These are phyloP conservation scores for Neurospora sp. DNA, from an alignment of 495 filamentous ascomycete genomes.

Conservation along the genomic window DNA sequence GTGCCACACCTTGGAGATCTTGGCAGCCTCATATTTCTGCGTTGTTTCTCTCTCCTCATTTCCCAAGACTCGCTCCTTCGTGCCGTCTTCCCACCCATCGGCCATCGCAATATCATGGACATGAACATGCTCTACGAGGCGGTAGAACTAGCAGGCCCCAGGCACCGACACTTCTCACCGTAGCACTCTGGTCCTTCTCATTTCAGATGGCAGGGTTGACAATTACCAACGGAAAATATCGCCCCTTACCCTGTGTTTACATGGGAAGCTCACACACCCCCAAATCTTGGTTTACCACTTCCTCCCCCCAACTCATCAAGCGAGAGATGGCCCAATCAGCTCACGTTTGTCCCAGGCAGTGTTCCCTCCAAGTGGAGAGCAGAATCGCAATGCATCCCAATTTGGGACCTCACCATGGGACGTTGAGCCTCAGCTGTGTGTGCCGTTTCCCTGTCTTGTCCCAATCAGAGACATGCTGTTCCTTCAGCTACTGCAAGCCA, in stretches of 20 bases:
- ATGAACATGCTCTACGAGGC: neutral
- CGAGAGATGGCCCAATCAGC: neutral
- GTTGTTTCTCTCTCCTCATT: neutral
- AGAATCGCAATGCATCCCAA: neutral
- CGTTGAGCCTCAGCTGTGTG: conserved; percentile 1
- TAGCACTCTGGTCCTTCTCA: neutral
- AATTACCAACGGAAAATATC: neutral
- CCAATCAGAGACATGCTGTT: neutral
- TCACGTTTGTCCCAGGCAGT: neutral
- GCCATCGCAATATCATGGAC: neutral
- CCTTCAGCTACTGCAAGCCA: neutral
- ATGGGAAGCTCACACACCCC: neutral
- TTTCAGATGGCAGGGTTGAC: neutral
- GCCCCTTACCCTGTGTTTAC: neutral
- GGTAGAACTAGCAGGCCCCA: neutral
- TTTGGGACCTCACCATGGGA: neutral
- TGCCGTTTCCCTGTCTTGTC: neutral
- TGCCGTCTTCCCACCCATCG: neutral
- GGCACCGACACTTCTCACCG: neutral
- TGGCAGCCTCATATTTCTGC: neutral
- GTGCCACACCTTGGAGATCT: neutral
- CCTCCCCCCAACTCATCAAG: neutral
- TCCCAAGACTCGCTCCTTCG: neutral
- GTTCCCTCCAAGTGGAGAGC: neutral
- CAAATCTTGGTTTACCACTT: neutral